Base-by-base conservation (phyloP, 2,329 filamentous ascomycete species). In the Colletotrichum godetiae region DNA sequence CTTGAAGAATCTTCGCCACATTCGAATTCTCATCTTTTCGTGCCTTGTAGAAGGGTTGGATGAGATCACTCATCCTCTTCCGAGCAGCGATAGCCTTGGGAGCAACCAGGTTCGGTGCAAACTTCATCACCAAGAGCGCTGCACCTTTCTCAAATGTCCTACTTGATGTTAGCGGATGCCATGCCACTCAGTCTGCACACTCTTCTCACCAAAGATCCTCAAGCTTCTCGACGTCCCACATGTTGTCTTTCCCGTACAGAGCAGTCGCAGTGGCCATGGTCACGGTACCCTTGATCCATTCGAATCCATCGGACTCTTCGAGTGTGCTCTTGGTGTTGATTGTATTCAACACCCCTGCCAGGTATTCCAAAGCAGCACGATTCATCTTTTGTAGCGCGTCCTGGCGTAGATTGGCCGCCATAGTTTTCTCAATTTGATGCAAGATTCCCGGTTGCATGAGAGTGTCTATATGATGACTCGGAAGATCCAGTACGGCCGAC, bases 211-310 rank as follows among this genome's bases (percentile, higher is more conserved):
- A 82, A n/a, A 86, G 80, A n/a, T 80, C 79, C 8, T 85, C 77
- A 2, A 84, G 66, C 4, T 33, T 58, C 19, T 59, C 11, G 19
- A 11, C 19, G 29, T 60, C 24, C 67, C 67, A 70, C 53, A 64
- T 84, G 64, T 87, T 87, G 10, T 84, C 75, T 0, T 82, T 79
- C 3, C 87, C 87, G 60, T 82, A 86, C 37, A 89, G 75, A 1
- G 82, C 81, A 22, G 79, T 75, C 22, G 79, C 78, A 0, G 83
- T 84, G 0, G 85, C 83, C 19, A 80, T 72, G 10, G 83, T 83
- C 62, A 86, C 79, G 3, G 80, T 72, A 1, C 81, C 68, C 8
- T 82, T 79, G 3, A 86, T 56, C 84, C 84, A 87, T 0, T 77
- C 27, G 68, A 79, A 87, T 1, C 85, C 63, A 22, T 83, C 79